A percentile compares a stretch with the other conserved stretches of the same genome.
Conservation (phyloP, 129 eudicot genomes). For the Ambrosia artemisiifolia region DNA sequence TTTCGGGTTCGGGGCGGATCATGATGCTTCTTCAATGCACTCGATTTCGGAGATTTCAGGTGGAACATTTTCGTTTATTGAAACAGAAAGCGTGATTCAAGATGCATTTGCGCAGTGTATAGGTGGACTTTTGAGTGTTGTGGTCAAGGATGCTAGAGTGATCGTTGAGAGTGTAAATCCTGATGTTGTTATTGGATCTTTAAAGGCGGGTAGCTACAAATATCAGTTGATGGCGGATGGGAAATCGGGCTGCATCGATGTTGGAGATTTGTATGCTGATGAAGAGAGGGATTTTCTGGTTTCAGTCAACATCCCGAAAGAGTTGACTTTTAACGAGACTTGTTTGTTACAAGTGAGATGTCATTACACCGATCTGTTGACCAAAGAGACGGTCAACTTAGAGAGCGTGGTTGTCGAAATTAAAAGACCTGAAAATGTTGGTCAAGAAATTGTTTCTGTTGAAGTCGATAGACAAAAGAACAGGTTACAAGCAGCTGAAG, state of each 20-base stretch:
- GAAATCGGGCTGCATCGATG: conserved; percentile 47
- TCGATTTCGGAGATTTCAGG: conserved; percentile 78
- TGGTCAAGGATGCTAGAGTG: conserved; percentile 63
- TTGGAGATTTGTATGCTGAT: conserved; percentile 85
- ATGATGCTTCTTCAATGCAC: conserved; percentile 77
- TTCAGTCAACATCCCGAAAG: conserved; percentile 55
- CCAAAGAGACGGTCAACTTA: conserved; percentile 46
- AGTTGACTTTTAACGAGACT: conserved; percentile 39
- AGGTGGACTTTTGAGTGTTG: conserved; percentile 86
- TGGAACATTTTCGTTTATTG: conserved; percentile 83
- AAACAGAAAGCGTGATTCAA: conserved; percentile 74
- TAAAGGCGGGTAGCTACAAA: conserved; percentile 67
- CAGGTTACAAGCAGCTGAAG: conserved; percentile 72
- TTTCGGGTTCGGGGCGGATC: conserved; percentile 77
- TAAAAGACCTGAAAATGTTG: conserved; percentile 40
- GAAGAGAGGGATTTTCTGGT: conserved; percentile 82
- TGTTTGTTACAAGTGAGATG: conserved; percentile 53
- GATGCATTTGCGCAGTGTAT: conserved; percentile 92
- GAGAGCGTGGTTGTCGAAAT: conserved; percentile 46
- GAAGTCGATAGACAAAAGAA: conserved; percentile 84
- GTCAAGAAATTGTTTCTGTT: conserved; percentile 41
- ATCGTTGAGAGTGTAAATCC: conserved; percentile 47
- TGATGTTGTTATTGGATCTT: conserved; percentile 31
- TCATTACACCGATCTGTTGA: conserved; percentile 57
- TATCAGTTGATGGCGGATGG: conserved; percentile 41